A percentile compares a stretch with the other conserved stretches of the same genome.
Evolutionary conservation across 805 yeast species (phyloP).

Genomic region (Saccharomycopsis capsularis): DNA sequence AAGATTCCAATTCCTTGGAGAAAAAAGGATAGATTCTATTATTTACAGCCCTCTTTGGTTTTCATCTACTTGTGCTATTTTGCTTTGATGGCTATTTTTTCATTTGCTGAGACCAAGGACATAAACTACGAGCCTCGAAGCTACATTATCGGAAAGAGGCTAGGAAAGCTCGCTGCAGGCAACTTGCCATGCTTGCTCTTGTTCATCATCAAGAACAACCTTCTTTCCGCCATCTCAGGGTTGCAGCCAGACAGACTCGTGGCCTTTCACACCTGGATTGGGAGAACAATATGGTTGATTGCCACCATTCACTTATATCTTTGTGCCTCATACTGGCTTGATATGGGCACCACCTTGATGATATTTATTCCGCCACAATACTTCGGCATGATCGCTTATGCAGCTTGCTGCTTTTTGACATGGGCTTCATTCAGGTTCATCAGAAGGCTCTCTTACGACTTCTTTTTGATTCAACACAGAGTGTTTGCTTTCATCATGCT

Average conservation of each 20-base stretch:
- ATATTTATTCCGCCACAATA: constrained; percentile 41
- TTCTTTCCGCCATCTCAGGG: constrained; percentile 36
- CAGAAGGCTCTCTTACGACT: constrained; percentile 36
- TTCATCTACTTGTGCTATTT: constrained; percentile 28
- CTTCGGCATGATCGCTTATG: constrained; percentile 43
- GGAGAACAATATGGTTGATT: constrained; percentile 34
- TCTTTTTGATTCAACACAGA: constrained; percentile 39
- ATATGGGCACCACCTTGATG: constrained; percentile 33
- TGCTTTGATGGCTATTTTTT: constrained; percentile 29
- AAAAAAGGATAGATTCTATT: constrained; percentile 23
- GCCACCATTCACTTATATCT: constrained; percentile 33
- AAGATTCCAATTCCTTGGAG: constrained; percentile 25
- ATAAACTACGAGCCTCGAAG: constrained; percentile 33
- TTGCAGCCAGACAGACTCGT: constrained; percentile 34
- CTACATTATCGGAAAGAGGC: constrained; percentile 38
- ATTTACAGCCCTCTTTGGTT: constrained; percentile 37
- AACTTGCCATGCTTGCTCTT: constrained; percentile 35
- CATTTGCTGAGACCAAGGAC: constrained; percentile 31
- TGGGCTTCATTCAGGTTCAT: constrained; percentile 33
- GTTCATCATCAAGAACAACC: constrained; percentile 35
- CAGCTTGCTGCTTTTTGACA: constrained; percentile 31
- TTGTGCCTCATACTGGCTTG: constrained; percentile 36
- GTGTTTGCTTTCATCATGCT: constrained; percentile 37
- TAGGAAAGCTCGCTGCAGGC: constrained; percentile 36
- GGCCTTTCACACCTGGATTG: constrained; percentile 40